Evolutionary conservation across 2,329 filamentous ascomycete species (phyloP), one percentile per base, ranked within the genome.

Genomic region (Atkinsonella texensis): DNA sequence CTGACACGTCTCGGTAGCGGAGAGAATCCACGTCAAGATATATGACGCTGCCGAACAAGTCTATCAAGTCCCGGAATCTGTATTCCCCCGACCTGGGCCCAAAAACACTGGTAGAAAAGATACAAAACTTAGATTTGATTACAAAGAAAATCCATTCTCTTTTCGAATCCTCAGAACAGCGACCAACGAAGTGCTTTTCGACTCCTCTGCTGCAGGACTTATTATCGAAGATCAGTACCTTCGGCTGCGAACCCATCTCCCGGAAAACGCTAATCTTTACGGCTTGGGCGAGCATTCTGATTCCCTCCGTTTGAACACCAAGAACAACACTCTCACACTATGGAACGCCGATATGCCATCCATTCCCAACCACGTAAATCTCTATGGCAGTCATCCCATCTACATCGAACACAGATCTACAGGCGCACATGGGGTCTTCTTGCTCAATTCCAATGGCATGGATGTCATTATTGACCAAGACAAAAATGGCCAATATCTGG

Each of bases 171-270:
- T 57, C 4, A 62, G 69, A 9, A 54, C 57, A 5, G 55, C 55
- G 32, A 64, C 64, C 0, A 60, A 59, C 44, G 66, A 70, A 33
- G 69, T 77, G 8, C 64, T 88, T 4, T 87, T 88, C 49, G 81
- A 89, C 59, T 85, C 84, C 0, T 79, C 78, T 2, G 81, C 74
- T 1, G 75, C 77, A 6, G 71, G 72, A 6, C 68, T 90, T 18
- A 70, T 90, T 44, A 89, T 88, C 59, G 81, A 89, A 66, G 79
- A 79, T 20, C 85, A 89, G 64, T 89, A 87, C 61, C 66, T 89
- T 28, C 77, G 81, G 17, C 70, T 89, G 51, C 75, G 82, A 32
- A 89, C 85, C 9, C 76, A 71, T 56, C 70, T 90, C 28, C 85
- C 85, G 0, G 65, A 76, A 1, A 69, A 80, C 51, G 82, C 85